A percentile compares a stretch with the other conserved stretches of the same genome.
phyloP scores from a whole-genome alignment of 345 rosid genomes.

The Eucalyptus curtisii region DNA sequence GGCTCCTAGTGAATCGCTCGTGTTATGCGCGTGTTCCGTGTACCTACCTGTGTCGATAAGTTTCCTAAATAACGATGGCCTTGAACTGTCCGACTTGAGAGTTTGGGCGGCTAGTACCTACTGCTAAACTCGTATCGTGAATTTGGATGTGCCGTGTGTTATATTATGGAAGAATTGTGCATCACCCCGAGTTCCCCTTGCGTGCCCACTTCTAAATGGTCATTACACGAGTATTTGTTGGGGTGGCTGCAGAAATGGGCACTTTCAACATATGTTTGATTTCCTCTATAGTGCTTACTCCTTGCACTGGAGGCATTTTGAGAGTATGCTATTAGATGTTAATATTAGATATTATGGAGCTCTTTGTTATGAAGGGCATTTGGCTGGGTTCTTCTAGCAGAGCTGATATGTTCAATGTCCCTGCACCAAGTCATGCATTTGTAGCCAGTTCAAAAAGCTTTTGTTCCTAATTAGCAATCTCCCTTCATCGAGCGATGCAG shows the following conservation, averaged over 20 bases:
- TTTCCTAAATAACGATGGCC: not conserved
- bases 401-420: not conserved
- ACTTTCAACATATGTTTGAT: not conserved
- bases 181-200: not conserved
- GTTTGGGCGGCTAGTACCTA: not conserved
- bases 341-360: not conserved
- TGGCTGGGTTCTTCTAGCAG: not conserved
- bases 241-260: not conserved
- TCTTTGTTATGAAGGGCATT: not conserved
- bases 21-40: not conserved
- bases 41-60: not conserved
- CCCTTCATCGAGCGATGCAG: slow-evolving; percentile 22
- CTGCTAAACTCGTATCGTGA: not conserved
- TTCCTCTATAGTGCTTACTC: not conserved
- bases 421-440: not conserved
- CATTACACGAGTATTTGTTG: not conserved
- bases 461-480: not conserved
- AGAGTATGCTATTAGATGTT: not conserved
- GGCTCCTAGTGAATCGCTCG: not conserved
- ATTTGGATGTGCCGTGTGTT: not conserved
- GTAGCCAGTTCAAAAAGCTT: not conserved
- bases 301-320: not conserved
- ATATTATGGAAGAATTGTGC: not conserved
- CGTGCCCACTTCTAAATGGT: not conserved
- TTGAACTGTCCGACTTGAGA: not conserved